phyloP scores from a whole-genome alignment of 208 protist species.

The Crithidia fasciculata region DNA sequence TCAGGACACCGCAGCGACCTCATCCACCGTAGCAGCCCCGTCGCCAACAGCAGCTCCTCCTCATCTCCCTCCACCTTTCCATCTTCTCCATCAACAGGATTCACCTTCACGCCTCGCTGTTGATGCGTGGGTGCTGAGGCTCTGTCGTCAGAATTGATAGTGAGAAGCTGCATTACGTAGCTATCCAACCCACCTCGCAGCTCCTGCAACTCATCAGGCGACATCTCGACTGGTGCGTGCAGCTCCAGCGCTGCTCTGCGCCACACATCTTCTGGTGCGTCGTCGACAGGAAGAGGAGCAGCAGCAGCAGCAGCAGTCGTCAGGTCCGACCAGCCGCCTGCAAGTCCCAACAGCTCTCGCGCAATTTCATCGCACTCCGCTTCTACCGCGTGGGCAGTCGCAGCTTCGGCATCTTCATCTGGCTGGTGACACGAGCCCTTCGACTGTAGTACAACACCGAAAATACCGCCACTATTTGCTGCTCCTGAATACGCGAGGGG shows the following conservation, averaged over 20 bases:
- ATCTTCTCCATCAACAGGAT: no score
- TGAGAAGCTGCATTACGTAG: neutral
- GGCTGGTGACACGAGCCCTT: no score
- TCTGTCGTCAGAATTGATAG: neutral
- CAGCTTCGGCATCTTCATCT: no score
- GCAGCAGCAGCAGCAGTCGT: neutral
- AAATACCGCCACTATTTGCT: no score
- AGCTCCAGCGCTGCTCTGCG: neutral
- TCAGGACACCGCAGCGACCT: conserved; percentile 14
- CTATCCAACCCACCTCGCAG: neutral
- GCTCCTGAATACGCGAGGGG: no score
- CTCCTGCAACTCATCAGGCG: conserved; percentile 14
- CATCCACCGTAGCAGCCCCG: conserved; percentile 7
- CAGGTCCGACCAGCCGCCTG: conserved; percentile 6
- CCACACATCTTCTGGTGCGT: neutral
- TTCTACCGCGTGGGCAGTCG: neutral
- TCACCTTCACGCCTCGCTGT: neutral
- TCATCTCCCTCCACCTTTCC: conserved; percentile 1
- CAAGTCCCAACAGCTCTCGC: conserved; percentile 8
- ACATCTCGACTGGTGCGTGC: neutral
- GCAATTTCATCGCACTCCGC: conserved; percentile 16
- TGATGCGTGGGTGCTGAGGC: neutral
- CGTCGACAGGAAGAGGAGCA: neutral
- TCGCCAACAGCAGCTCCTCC: neutral
- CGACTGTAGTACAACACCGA: no score